Conservation (phyloP, 2,329 filamentous ascomycete species). For the Macroventuria anomochaeta region DNA sequence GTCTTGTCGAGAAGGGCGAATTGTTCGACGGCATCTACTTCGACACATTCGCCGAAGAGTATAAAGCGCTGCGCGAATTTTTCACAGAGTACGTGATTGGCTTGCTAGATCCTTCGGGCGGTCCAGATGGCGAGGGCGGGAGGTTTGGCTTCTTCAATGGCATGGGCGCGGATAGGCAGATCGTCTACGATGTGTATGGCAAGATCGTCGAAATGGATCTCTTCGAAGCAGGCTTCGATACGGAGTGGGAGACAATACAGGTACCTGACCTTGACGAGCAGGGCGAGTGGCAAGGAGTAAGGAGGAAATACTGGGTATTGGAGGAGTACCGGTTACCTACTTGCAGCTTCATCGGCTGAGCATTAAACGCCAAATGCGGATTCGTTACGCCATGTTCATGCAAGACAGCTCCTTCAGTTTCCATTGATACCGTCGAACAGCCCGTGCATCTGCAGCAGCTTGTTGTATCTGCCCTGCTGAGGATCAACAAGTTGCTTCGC, state of each 20-base stretch:
- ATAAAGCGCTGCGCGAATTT: conserved; percentile 81
- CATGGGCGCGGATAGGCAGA: conserved; percentile 85
- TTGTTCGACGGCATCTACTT: conserved; percentile 75
- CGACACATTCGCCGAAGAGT: conserved; percentile 96
- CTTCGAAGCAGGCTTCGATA: conserved; percentile 85
- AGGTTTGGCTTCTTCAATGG: conserved; percentile 72
- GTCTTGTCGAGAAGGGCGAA: conserved; percentile 52
- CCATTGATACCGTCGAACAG: conserved; percentile 34
- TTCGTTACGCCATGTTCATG: background rate
- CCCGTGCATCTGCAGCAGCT: conserved; percentile 45
- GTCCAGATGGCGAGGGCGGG: conserved; percentile 52
- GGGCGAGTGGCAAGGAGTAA: conserved; percentile 87
- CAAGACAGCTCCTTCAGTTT: background rate
- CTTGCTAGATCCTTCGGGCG: conserved; percentile 67
- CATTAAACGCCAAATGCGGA: conserved; percentile 12
- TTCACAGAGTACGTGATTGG: conserved; percentile 87
- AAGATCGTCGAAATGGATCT: conserved; percentile 89
- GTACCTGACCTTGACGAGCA: conserved; percentile 74
- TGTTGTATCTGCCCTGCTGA: conserved; percentile 50
- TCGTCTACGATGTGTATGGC: conserved; percentile 96
- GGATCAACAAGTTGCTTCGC: conserved; percentile 53
- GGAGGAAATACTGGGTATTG: conserved; percentile 88
- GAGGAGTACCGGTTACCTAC: conserved; percentile 77
- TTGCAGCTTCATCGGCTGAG: conserved; percentile 74
- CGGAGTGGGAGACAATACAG: conserved; percentile 80